Evolutionary conservation across 2,329 filamentous ascomycete genomes (phyloP).

Genomic region (Falciphora oryzae): DNA sequence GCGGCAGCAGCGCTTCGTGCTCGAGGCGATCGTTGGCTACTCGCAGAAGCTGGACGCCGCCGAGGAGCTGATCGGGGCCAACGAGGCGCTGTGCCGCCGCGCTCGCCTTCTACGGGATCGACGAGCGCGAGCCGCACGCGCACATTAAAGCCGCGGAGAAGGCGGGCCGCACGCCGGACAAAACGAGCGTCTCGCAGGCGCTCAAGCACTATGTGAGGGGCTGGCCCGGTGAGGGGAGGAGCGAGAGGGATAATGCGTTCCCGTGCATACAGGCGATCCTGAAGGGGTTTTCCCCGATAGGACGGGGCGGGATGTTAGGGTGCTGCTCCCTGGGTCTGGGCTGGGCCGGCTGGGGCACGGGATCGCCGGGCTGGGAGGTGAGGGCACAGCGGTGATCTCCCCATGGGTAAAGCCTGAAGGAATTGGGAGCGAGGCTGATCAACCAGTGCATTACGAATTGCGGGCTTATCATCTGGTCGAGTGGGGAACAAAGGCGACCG

Average conservation of each 20-base stretch:
- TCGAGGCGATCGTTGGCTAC: slow-evolving; percentile 52
- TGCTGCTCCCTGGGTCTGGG: slow-evolving; percentile 48
- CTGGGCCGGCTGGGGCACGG: slow-evolving; percentile 48
- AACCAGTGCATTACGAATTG: neutral
- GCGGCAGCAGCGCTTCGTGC: slow-evolving; percentile 32
- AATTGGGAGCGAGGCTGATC: neutral
- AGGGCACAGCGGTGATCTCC: slow-evolving; percentile 13
- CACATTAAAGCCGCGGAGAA: slow-evolving; percentile 34
- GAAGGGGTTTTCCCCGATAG: slow-evolving; percentile 24
- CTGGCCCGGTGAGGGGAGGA: slow-evolving; percentile 42
- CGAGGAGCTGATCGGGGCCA: slow-evolving; percentile 36
- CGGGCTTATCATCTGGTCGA: no score
- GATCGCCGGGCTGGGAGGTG: slow-evolving; percentile 30
- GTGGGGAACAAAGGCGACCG: no score
- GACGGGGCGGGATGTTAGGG: slow-evolving; percentile 21
- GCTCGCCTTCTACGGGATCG: slow-evolving; percentile 40
- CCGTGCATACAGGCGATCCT: slow-evolving; percentile 30
- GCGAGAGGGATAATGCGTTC: slow-evolving; percentile 40
- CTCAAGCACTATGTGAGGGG: slow-evolving; percentile 54
- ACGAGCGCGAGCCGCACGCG: slow-evolving; percentile 35
- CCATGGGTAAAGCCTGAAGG: no score
- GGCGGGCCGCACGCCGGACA: slow-evolving; percentile 29
- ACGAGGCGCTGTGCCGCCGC: slow-evolving; percentile 39
- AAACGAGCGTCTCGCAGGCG: slow-evolving; percentile 41
- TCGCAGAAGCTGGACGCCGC: slow-evolving; percentile 44